These are phyloP conservation scores for Porcisia deanei DNA, from an alignment of 208 protist genomes.

Conservation along the genomic window DNA sequence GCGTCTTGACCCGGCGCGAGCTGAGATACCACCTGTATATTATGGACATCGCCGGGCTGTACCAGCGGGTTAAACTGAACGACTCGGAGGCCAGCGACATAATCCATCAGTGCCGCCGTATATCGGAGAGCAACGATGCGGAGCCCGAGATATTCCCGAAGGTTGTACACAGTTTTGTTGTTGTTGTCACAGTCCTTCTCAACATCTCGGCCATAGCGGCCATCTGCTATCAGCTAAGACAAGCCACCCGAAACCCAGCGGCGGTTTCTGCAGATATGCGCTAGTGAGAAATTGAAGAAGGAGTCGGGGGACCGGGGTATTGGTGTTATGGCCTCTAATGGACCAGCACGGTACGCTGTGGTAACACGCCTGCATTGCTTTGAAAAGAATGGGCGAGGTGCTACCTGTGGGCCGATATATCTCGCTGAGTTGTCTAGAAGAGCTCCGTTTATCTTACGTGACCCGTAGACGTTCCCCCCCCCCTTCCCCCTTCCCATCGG, in stretches of 20 bases:
- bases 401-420: no score
- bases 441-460: no score
- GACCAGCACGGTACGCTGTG: no score
- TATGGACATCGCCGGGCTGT: slow-evolving; percentile 65
- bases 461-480: no score
- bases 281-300: neutral
- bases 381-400: no score
- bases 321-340: no score
- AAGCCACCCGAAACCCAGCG: slow-evolving; percentile 34
- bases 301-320: no score
- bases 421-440: no score
- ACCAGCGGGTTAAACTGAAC: slow-evolving; percentile 47
- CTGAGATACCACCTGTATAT: slow-evolving; percentile 60
- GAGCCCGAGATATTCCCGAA: slow-evolving; percentile 50
- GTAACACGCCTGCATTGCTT: no score
- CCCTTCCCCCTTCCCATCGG: no score
- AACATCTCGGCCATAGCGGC: slow-evolving; percentile 40
- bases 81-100: slow-evolving; percentile 44
- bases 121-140: slow-evolving; percentile 43
- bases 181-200: slow-evolving; percentile 30
- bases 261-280: neutral
- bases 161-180: slow-evolving; percentile 30
- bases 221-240: slow-evolving; percentile 38
- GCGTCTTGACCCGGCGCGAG: slow-evolving; percentile 37
- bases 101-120: slow-evolving; percentile 45